Evolutionary conservation across 495 filamentous ascomycete species (phyloP).

Genomic region (Jackrogersella minutella): DNA sequence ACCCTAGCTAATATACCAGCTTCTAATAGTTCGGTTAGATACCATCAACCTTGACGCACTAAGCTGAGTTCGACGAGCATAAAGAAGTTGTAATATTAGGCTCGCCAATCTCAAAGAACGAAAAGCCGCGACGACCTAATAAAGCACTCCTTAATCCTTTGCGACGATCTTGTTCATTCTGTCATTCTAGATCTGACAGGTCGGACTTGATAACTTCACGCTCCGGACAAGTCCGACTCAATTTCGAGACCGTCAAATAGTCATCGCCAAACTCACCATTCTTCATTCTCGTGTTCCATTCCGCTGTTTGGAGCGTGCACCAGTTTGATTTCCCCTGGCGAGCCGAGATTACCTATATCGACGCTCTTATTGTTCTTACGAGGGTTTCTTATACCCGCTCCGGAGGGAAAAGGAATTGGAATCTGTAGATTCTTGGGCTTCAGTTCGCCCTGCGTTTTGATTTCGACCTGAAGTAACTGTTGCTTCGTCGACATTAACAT

Average conservation of each 20-base stretch:
- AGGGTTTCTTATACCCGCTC: slow-evolving; percentile 26
- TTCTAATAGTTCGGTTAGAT: slow-evolving; percentile 18
- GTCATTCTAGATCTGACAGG: background rate
- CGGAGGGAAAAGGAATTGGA: slow-evolving; percentile 18
- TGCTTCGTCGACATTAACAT: slow-evolving; percentile 10
- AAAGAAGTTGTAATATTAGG: slow-evolving; percentile 23
- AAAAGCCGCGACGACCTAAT: slow-evolving; percentile 22
- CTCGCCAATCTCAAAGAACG: slow-evolving; percentile 20
- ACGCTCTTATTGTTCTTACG: slow-evolving; percentile 28
- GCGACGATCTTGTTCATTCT: slow-evolving; percentile 17
- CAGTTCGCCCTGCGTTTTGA: background rate
- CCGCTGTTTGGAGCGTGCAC: slow-evolving; percentile 35
- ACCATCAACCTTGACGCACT: slow-evolving; percentile 16
- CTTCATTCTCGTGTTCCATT: slow-evolving; percentile 16
- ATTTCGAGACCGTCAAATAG: slow-evolving; percentile 12
- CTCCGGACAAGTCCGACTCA: slow-evolving; percentile 7
- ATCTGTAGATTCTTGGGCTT: slow-evolving; percentile 10
- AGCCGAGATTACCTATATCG: slow-evolving; percentile 41
- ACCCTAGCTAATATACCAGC: slow-evolving; percentile 22
- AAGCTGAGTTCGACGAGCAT: slow-evolving; percentile 29
- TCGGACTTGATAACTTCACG: background rate
- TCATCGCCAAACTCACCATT: slow-evolving; percentile 15
- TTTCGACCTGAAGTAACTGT: slow-evolving; percentile 4
- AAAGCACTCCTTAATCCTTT: slow-evolving; percentile 13
- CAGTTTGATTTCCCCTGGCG: slow-evolving; percentile 21